Conservation (phyloP, 2,329 filamentous ascomycete genomes). For the Cercospora citrullina region DNA sequence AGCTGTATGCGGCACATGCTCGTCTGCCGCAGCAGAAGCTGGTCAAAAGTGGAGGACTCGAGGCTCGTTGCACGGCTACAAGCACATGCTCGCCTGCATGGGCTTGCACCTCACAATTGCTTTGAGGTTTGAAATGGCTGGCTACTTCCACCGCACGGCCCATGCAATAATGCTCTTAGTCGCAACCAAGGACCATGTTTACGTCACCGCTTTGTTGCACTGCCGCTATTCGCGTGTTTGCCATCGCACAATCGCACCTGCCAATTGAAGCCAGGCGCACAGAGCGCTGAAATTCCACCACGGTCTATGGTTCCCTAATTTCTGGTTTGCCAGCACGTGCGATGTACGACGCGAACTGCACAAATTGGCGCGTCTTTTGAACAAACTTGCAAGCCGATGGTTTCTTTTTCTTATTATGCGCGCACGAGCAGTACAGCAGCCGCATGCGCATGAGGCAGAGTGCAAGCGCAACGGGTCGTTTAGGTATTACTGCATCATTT, state of each 20-base stretch:
- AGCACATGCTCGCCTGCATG: constrained; percentile 9
- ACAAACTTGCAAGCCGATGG: not conserved
- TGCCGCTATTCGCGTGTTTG: not conserved
- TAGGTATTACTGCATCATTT: not conserved
- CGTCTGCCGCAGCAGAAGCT: not conserved
- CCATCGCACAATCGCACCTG: constrained; percentile 2
- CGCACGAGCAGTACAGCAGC: not conserved
- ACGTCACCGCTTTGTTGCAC: not conserved
- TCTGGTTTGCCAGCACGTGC: not conserved
- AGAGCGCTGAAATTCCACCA: not conserved
- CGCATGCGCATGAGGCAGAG: not conserved
- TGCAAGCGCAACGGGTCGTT: not conserved
- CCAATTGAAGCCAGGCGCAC: not conserved
- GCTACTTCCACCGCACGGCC: not conserved
- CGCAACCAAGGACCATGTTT: not conserved
- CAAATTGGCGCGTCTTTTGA: not conserved
- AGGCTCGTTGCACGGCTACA: constrained; percentile 3
- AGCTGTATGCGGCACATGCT: constrained; percentile 5
- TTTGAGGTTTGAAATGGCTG: not conserved
- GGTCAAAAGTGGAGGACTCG: not conserved
- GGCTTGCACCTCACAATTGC: not conserved
- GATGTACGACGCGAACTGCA: not conserved
- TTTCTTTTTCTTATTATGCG: not conserved
- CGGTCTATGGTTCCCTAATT: not conserved
- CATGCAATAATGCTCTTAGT: not conserved